Conservation (phyloP, 148 eudicot species). For the Dianthus caryophyllus region DNA sequence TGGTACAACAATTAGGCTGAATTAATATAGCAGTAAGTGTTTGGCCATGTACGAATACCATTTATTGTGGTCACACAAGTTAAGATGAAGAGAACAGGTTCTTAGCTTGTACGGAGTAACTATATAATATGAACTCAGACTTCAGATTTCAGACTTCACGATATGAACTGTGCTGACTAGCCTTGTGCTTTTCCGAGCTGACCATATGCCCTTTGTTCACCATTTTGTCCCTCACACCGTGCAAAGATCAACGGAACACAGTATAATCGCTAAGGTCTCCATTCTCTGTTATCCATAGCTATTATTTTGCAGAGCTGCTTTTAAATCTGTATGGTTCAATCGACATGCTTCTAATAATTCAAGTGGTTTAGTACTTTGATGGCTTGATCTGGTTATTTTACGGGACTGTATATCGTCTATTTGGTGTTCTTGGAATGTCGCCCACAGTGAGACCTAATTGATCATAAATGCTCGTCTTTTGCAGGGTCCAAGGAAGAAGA, state of each 20-base stretch:
- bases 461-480: neutral
- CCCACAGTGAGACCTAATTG: neutral
- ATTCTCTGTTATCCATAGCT: neutral
- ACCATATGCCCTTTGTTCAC: neutral
- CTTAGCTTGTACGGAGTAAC: too few species aligned
- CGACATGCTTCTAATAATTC: too few species aligned
- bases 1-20: neutral
- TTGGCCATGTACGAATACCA: too few species aligned
- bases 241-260: neutral
- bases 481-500: conserved; percentile 95
- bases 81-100: too few species aligned
- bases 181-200: neutral
- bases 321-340: too few species aligned
- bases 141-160: too few species aligned
- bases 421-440: neutral
- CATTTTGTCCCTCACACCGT: neutral
- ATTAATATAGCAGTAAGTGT: too few species aligned
- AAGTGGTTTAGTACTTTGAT: too few species aligned
- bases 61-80: too few species aligned
- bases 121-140: too few species aligned
- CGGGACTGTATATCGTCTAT: neutral
- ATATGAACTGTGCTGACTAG: neutral
- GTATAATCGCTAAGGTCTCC: neutral
- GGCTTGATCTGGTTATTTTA: too few species aligned
- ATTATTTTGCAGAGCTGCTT: neutral